phyloP scores from a whole-genome alignment of 1,139 yeast species.

The Kluyveromyces sp. region DNA sequence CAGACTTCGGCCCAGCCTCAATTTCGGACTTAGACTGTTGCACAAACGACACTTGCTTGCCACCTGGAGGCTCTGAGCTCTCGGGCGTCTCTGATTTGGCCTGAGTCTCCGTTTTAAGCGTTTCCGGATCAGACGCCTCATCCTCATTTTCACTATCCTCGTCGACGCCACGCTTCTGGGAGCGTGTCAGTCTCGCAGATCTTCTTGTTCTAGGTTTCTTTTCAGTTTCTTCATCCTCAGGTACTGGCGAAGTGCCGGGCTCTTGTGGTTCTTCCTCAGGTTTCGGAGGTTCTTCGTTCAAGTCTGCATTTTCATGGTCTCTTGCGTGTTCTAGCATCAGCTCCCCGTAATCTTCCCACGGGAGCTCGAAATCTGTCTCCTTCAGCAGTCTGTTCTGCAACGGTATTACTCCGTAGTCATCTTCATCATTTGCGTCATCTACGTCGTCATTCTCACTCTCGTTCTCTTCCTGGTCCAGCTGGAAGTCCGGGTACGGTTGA shows the following conservation, averaged over 20 bases:
- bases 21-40: no score
- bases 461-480: no score
- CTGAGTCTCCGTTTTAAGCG: not conserved
- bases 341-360: slow-evolving; percentile 41
- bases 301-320: slow-evolving; percentile 12
- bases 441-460: slow-evolving; percentile 10
- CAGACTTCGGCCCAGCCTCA: no score
- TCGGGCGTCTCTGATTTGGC: not conserved
- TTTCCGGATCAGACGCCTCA: not conserved
- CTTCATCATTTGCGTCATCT: slow-evolving; percentile 21
- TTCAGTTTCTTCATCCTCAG: slow-evolving; percentile 1
- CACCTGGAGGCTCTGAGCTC: not conserved
- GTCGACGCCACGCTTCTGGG: slow-evolving; percentile 9
- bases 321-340: slow-evolving; percentile 37
- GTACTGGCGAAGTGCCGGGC: not conserved
- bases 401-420: slow-evolving; percentile 18
- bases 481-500: slow-evolving; percentile 5
- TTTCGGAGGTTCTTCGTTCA: not conserved
- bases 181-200: slow-evolving; percentile 6
- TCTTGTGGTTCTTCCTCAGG: slow-evolving; percentile 2
- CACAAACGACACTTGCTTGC: not conserved
- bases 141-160: slow-evolving; percentile 13
- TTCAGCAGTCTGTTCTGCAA: slow-evolving; percentile 8
- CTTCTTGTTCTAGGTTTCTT: slow-evolving; percentile 15
- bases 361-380: slow-evolving; percentile 36